Conservation (phyloP, 495 filamentous ascomycete species). For the Penicillium robsamsonii region DNA sequence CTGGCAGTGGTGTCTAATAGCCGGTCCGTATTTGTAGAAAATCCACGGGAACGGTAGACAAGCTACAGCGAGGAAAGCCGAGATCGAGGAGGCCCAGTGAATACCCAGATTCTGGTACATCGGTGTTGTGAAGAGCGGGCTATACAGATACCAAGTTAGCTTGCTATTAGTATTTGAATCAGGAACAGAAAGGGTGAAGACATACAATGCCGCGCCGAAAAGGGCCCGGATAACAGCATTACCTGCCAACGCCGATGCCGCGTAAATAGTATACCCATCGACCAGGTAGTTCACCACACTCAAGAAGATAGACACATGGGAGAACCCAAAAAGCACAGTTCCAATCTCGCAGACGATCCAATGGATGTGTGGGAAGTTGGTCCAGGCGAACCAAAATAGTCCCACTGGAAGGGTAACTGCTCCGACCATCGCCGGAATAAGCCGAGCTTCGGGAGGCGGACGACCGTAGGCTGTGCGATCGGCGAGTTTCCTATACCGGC, state of each 20-base stretch:
- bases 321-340: conserved; percentile 46
- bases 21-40: conserved; percentile 61
- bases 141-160: background rate
- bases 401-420: conserved; percentile 50
- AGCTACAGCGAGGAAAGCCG: conserved; percentile 63
- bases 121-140: conserved; percentile 65
- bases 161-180: conserved; percentile 1
- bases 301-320: conserved; percentile 30
- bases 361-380: conserved; percentile 45
- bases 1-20: conserved; percentile 60
- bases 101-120: conserved; percentile 66
- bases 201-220: conserved; percentile 17
- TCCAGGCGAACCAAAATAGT: conserved; percentile 65
- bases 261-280: conserved; percentile 60
- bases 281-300: conserved; percentile 60
- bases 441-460: conserved; percentile 28
- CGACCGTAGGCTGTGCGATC: background rate
- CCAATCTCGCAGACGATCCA: conserved; percentile 53
- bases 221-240: conserved; percentile 62
- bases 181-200: background rate
- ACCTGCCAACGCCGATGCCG: conserved; percentile 63
- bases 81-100: conserved; percentile 67
- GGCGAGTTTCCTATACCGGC: conserved; percentile 18
- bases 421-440: conserved; percentile 43
- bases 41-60: conserved; percentile 69